phyloP scores from a whole-genome alignment of 345 rosid species.

The Erodium maritimum region DNA sequence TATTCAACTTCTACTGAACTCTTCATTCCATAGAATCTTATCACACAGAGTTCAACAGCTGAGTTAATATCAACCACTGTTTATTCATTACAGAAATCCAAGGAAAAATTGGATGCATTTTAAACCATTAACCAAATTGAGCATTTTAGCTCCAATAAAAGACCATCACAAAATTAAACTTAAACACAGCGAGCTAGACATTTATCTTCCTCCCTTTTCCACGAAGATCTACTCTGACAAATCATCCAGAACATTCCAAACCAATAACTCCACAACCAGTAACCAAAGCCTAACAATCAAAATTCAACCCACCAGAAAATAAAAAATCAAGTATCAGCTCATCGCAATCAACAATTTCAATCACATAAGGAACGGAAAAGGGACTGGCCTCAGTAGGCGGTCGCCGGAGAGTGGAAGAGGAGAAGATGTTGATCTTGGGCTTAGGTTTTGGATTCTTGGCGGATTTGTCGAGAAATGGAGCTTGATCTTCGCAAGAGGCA shows the following conservation, averaged over 20 bases:
- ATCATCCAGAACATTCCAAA: neutral
- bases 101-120: neutral
- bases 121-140: no score
- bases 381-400: slow-evolving; percentile 44
- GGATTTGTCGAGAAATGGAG: slow-evolving; percentile 46
- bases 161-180: no score
- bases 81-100: neutral
- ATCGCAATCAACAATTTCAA: neutral
- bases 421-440: slow-evolving; percentile 75
- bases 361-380: no score
- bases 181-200: neutral
- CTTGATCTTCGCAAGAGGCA: slow-evolving; percentile 44
- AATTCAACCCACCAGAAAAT: neutral
- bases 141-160: no score
- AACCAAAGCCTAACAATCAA: neutral
- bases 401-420: slow-evolving; percentile 48
- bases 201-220: neutral
- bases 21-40: no score
- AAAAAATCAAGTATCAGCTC: neutral
- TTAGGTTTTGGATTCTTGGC: slow-evolving; percentile 12
- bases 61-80: neutral
- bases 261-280: neutral
- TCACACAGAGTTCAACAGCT: neutral
- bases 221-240: neutral
- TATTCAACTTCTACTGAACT: no score